Conservation (phyloP, 345 rosid species). For the Conringia planisiliqua region DNA sequence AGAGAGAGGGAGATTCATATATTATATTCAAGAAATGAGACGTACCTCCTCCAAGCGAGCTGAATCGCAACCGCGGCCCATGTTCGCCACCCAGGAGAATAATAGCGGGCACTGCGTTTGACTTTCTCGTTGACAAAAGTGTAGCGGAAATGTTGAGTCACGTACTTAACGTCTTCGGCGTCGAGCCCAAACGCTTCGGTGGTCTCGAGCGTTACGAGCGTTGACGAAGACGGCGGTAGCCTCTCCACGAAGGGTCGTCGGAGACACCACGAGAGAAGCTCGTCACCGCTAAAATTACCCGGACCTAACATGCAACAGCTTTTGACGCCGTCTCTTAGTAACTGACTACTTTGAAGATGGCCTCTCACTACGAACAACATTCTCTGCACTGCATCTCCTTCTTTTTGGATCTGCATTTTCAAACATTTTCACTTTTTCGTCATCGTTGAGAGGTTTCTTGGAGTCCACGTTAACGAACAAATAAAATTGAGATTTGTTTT, state of each 20-base stretch:
- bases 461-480: not conserved
- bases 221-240: slow-evolving; percentile 81
- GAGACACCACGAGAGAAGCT: slow-evolving; percentile 92
- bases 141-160: slow-evolving; percentile 93
- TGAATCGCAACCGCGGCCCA: slow-evolving; percentile 98
- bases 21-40: not conserved
- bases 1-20: not conserved
- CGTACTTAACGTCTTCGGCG: slow-evolving; percentile 86
- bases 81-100: slow-evolving; percentile 97
- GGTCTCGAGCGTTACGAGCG: slow-evolving; percentile 82
- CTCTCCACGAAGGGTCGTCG: slow-evolving; percentile 84
- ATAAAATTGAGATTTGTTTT: not conserved
- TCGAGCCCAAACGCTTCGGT: slow-evolving; percentile 92
- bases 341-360: slow-evolving; percentile 94
- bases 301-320: slow-evolving; percentile 98
- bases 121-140: slow-evolving; percentile 89
- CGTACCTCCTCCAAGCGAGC: slow-evolving; percentile 82
- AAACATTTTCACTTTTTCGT: not conserved
- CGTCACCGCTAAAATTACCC: slow-evolving; percentile 95
- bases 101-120: slow-evolving; percentile 88
- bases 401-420: slow-evolving; percentile 63
- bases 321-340: slow-evolving; percentile 74
- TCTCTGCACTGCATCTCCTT: slow-evolving; percentile 92
- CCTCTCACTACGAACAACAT: slow-evolving; percentile 97
- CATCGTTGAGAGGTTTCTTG: not conserved